Evolutionary conservation across 345 rosid species (phyloP).

Genomic region (Punica granatum): DNA sequence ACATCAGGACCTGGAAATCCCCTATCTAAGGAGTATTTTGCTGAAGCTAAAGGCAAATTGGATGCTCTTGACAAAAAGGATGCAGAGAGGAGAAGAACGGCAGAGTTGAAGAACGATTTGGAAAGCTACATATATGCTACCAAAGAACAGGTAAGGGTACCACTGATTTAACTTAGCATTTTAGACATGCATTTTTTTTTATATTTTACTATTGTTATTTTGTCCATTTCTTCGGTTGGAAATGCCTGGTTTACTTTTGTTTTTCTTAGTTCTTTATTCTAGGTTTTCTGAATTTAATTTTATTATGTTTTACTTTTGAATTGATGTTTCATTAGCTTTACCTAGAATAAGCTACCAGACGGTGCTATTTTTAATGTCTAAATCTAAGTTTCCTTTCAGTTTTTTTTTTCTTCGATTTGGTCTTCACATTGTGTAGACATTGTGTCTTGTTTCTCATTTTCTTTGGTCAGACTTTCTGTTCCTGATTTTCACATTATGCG

Average conservation of each 20-base stretch:
- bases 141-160: constrained; percentile 65
- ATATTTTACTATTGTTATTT: not conserved
- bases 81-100: constrained; percentile 83
- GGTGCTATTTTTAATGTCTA: not conserved
- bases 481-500: not conserved
- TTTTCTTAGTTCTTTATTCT: not conserved
- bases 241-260: not conserved
- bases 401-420: not conserved
- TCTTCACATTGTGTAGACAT: not conserved
- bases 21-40: constrained; percentile 52
- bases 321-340: not conserved
- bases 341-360: not conserved
- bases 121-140: constrained; percentile 92
- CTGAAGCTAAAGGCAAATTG: constrained; percentile 64
- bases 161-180: not conserved
- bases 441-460: not conserved
- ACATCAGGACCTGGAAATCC: constrained; percentile 74
- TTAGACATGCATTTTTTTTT: constrained; percentile 2
- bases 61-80: constrained; percentile 83
- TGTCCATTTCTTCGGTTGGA: too few relatives aligned
- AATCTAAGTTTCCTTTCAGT: not conserved
- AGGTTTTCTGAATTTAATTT: too few relatives aligned
- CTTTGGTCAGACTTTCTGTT: not conserved
- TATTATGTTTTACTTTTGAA: not conserved
- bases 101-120: constrained; percentile 86